These are phyloP conservation scores for Neofusicoccum sp. DNA, from an alignment of 2,329 filamentous ascomycete genomes.

Conservation along the genomic window DNA sequence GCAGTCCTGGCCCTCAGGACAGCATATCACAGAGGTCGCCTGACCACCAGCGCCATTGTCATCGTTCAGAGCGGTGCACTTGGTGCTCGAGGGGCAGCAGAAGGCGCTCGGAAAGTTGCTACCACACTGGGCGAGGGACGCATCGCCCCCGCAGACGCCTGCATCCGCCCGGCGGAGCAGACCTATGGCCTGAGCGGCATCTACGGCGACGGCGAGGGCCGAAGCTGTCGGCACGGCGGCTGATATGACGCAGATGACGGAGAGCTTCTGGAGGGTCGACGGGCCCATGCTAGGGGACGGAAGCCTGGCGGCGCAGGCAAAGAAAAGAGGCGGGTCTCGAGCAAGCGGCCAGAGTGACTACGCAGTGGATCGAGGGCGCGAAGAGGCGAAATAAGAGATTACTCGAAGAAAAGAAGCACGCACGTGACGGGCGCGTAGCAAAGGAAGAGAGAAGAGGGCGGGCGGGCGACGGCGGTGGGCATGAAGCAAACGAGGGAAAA, in stretches of 20 bases:
- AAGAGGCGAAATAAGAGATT: constrained; percentile 15
- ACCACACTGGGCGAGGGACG: constrained; percentile 53
- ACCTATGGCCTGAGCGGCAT: constrained; percentile 27
- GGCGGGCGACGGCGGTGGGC: background rate
- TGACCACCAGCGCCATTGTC: constrained; percentile 52
- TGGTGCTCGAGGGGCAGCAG: constrained; percentile 59
- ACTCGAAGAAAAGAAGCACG: background rate
- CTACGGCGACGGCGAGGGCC: constrained; percentile 25
- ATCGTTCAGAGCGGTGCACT: constrained; percentile 57
- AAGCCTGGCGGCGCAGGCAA: constrained; percentile 1
- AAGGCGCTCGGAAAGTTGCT: constrained; percentile 60
- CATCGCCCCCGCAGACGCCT: constrained; percentile 51
- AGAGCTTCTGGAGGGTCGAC: constrained; percentile 34
- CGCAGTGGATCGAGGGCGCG: background rate
- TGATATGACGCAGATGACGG: constrained; percentile 31
- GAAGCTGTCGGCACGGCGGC: constrained; percentile 23
- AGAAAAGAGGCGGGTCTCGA: background rate
- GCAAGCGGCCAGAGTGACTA: background rate
- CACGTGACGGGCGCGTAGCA: constrained; percentile 6
- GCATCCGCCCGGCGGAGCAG: constrained; percentile 32
- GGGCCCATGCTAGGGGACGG: constrained; percentile 27
- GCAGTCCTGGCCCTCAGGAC: constrained; percentile 60
- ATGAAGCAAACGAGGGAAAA: constrained; percentile 9
- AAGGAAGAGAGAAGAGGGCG: constrained; percentile 14
- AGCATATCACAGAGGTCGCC: constrained; percentile 66